A percentile compares a stretch with the other conserved stretches of the same genome.
Evolutionary conservation across 2,329 filamentous ascomycete genomes (phyloP).

Genomic region (Fusarium hostae): DNA sequence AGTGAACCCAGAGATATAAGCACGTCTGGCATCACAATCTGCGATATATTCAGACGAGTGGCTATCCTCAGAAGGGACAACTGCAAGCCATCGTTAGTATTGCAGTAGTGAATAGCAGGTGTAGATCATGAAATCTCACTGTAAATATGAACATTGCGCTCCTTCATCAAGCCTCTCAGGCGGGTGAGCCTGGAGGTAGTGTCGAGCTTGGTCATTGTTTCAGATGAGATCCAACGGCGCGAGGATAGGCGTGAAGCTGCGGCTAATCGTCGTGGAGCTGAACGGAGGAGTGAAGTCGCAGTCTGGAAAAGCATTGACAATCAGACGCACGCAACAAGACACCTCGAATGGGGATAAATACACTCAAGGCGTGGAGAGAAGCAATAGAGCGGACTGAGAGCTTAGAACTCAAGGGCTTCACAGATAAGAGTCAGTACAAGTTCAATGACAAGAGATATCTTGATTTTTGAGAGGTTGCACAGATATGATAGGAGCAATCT

Average conservation of each 20-base stretch:
- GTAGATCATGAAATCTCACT: constrained; percentile 65
- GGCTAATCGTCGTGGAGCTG: constrained; percentile 29
- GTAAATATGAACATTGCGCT: constrained; percentile 90
- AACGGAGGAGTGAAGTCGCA: constrained; percentile 36
- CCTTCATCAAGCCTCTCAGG: constrained; percentile 87
- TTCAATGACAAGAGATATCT: background rate
- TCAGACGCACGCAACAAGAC: constrained; percentile 30
- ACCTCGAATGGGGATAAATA: constrained; percentile 15
- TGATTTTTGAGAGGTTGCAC: background rate
- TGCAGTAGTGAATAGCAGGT: background rate
- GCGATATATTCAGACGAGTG: constrained; percentile 99
- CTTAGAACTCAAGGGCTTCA: constrained; percentile 8
- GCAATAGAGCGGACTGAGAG: background rate
- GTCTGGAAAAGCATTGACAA: constrained; percentile 43
- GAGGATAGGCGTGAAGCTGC: constrained; percentile 13
- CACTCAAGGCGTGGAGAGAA: constrained; percentile 6
- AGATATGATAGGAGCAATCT: background rate
- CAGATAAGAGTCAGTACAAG: constrained; percentile 2
- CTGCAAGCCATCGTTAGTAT: constrained; percentile 58
- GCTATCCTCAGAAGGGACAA: constrained; percentile 95
- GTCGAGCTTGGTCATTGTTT: constrained; percentile 65
- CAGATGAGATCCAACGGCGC: constrained; percentile 34
- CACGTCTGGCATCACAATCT: constrained; percentile 90
- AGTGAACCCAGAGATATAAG: constrained; percentile 92
- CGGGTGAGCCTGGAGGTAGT: constrained; percentile 80